A percentile compares a stretch with the other conserved stretches of the same genome.
Evolutionary conservation across 768 basidiomycete genomes (phyloP).

Genomic region (Amanita muscaria): DNA sequence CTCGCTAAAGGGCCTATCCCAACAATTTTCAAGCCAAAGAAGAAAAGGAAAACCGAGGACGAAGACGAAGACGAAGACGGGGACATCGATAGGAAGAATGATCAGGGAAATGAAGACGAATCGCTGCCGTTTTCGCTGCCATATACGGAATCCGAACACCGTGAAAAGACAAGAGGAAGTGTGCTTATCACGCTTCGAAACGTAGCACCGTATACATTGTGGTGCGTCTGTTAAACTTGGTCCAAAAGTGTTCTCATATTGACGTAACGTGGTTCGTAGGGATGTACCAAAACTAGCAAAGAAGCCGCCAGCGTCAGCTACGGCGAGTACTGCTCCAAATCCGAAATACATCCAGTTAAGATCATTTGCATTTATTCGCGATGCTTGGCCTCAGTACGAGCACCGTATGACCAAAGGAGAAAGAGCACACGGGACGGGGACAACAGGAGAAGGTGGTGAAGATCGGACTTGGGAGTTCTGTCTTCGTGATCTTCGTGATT

Average conservation of each 20-base stretch:
- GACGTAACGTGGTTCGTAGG: constrained; percentile 32
- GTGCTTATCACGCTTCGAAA: constrained; percentile 83
- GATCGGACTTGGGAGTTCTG: constrained; percentile 90
- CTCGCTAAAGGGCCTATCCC: constrained; percentile 54
- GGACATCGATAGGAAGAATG: constrained; percentile 18
- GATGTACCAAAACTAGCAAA: constrained; percentile 70
- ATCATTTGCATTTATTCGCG: constrained; percentile 71
- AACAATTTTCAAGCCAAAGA: constrained; percentile 27
- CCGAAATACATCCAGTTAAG: constrained; percentile 63
- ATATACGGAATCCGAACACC: neutral
- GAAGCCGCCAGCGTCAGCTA: constrained; percentile 49
- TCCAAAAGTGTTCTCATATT: neutral
- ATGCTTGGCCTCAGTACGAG: constrained; percentile 74
- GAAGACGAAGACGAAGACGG: constrained; percentile 39
- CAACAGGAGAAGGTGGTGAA: constrained; percentile 65
- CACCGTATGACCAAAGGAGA: constrained; percentile 94
- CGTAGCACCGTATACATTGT: constrained; percentile 78
- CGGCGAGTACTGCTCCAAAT: constrained; percentile 39
- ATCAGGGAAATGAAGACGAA: neutral
- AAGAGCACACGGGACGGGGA: constrained; percentile 53
- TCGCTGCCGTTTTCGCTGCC: neutral
- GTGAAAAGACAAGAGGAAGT: constrained; percentile 45
- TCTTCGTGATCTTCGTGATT: constrained; percentile 22
- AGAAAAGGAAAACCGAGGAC: constrained; percentile 43
- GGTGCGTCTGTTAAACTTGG: constrained; percentile 41